Evolutionary conservation across 106 monocot species (phyloP).

Genomic region (Posidonia australis): DNA sequence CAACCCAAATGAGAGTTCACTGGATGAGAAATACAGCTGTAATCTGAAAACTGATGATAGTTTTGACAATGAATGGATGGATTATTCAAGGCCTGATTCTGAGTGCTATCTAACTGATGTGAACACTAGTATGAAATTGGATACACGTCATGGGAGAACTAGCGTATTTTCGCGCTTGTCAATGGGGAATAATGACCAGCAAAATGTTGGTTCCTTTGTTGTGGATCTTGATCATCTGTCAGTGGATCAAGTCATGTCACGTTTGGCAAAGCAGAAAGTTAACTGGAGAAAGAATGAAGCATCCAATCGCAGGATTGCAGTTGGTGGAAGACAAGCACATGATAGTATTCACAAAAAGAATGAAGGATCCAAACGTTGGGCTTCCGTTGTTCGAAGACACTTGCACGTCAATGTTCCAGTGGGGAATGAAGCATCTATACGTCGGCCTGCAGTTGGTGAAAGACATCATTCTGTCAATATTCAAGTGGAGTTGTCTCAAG

Average conservation of each 20-base stretch:
- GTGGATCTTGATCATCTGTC: background rate
- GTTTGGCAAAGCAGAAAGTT: constrained; percentile 7
- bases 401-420: too few relatives aligned
- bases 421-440: background rate
- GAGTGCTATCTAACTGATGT: background rate
- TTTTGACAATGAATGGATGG: background rate
- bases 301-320: background rate
- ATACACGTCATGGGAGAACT: background rate
- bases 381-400: too few relatives aligned
- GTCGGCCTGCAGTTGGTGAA: background rate
- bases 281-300: background rate
- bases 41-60: background rate
- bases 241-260: constrained; percentile 3
- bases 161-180: constrained; percentile 25
- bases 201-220: background rate
- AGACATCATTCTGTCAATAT: background rate
- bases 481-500: background rate
- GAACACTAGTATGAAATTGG: background rate
- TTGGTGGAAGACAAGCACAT: background rate
- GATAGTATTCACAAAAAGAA: background rate
- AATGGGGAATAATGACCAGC: background rate
- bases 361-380: too few relatives aligned
- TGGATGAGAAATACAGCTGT: background rate
- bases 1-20: background rate
- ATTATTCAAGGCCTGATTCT: background rate